Evolutionary conservation across 176 grass and related monocot species (phyloP).

Genomic region (Cymbopogon citratus): DNA sequence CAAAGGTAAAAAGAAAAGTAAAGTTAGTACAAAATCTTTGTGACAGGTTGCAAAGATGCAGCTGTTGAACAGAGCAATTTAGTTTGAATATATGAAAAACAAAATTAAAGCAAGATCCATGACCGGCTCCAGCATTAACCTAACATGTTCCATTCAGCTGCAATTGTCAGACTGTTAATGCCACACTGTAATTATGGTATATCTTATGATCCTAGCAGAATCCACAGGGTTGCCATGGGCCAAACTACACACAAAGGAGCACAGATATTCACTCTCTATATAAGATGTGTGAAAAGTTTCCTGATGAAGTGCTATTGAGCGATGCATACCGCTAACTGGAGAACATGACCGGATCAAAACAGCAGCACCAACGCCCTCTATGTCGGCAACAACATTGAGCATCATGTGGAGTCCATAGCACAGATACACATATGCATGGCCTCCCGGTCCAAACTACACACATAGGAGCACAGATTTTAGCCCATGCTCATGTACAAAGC

Average conservation of each 20-base stretch:
- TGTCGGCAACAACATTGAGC: constrained; percentile 90
- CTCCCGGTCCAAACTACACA: constrained; percentile 78
- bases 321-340: constrained; percentile 54
- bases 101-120: not conserved
- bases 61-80: not conserved
- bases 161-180: not conserved
- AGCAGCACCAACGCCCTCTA: constrained; percentile 69
- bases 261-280: too few species aligned
- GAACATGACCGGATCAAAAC: constrained; percentile 86
- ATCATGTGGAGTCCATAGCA: constrained; percentile 97
- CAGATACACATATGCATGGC: constrained; percentile 85
- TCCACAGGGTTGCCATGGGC: not conserved
- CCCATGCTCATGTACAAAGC: not conserved
- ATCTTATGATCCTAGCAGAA: not conserved
- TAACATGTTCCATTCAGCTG: not conserved
- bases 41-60: not conserved
- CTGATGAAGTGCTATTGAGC: not conserved
- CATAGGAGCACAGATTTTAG: not conserved
- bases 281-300: not conserved
- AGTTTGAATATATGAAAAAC: not conserved
- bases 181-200: not conserved
- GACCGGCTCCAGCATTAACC: not conserved
- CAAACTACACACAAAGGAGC: too few species aligned
- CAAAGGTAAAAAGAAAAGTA: not conserved
- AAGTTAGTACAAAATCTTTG: not conserved